phyloP scores from a whole-genome alignment of 2,329 filamentous ascomycete species.

The Beauveria medogensis region DNA sequence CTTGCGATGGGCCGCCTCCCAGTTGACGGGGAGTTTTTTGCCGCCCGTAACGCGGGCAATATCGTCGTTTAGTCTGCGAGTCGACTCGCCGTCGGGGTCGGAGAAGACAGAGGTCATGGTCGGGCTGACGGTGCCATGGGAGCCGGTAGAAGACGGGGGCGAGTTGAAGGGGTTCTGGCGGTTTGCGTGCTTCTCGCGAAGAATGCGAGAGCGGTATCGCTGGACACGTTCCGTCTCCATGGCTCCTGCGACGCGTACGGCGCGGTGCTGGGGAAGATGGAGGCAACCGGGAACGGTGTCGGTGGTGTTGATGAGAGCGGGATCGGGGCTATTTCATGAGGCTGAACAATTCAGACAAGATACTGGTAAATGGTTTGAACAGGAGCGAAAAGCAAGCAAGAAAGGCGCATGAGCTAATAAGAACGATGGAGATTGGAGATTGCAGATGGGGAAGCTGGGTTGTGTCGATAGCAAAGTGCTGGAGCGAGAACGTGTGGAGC shows the following conservation, averaged over 20 bases:
- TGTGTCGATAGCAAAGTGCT: background rate
- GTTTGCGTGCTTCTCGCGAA: constrained; percentile 45
- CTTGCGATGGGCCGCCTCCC: constrained; percentile 38
- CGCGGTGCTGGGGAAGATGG: constrained; percentile 12
- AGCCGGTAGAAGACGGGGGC: constrained; percentile 49
- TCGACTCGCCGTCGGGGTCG: constrained; percentile 46
- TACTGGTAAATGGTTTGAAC: background rate
- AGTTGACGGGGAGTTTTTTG: constrained; percentile 33
- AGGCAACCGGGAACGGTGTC: background rate
- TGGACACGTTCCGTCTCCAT: constrained; percentile 35
- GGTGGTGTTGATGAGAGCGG: background rate
- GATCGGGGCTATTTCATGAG: background rate
- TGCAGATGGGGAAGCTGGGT: background rate
- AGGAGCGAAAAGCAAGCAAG: background rate
- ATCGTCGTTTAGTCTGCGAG: constrained; percentile 41
- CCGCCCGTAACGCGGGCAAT: constrained; percentile 35
- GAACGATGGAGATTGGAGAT: background rate
- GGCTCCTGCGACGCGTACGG: constrained; percentile 19
- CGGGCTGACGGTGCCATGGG: constrained; percentile 47
- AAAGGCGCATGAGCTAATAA: constrained; percentile 7
- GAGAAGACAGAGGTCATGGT: constrained; percentile 46
- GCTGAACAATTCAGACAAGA: constrained; percentile 1
- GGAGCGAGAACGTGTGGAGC: constrained; percentile 11
- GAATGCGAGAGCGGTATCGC: constrained; percentile 39
- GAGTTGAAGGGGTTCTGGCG: constrained; percentile 51